Percentiles rank a stretch among this genome's conserved stretches.
phyloP scores from a whole-genome alignment of 345 rosid species.

The Durio zibethinus region DNA sequence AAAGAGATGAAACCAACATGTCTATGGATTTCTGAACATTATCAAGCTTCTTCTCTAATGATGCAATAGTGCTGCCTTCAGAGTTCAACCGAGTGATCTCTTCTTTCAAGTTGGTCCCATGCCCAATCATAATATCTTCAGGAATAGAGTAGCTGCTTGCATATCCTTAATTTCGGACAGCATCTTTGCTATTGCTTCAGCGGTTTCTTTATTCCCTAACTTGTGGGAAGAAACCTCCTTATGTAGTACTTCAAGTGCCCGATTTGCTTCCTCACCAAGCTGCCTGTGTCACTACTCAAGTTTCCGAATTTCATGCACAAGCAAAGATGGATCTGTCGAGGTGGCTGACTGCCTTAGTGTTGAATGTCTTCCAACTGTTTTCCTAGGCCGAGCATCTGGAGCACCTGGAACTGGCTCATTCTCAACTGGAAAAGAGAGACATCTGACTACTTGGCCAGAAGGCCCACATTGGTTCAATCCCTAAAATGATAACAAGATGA shows the following conservation, averaged over 20 bases:
- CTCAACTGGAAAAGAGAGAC: constrained; percentile 62
- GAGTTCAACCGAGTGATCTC: constrained; percentile 75
- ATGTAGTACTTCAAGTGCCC: constrained; percentile 86
- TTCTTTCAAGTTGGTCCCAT: constrained; percentile 64
- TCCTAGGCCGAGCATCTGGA: constrained; percentile 37
- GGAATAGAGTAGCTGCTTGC: constrained; percentile 53
- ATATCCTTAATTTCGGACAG: constrained; percentile 76
- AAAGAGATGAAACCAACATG: constrained; percentile 59
- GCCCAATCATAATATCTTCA: constrained; percentile 53
- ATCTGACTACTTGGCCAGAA: constrained; percentile 60
- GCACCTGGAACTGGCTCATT: constrained; percentile 34
- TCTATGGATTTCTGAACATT: constrained; percentile 85
- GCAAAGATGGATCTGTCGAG: constrained; percentile 67
- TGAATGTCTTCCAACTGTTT: constrained; percentile 41
- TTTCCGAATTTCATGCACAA: constrained; percentile 79
- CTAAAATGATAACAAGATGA: constrained; percentile 32
- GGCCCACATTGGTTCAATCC: constrained; percentile 53
- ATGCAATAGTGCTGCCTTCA: constrained; percentile 58
- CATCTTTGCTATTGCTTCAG: constrained; percentile 74
- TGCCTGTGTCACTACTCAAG: constrained; percentile 82
- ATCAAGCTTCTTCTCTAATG: constrained; percentile 86
- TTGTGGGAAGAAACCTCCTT: constrained; percentile 81
- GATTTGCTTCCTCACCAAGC: constrained; percentile 87
- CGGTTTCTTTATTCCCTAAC: constrained; percentile 76
- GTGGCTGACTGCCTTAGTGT: constrained; percentile 59